These are phyloP conservation scores for Trichoderma sp. DNA, from an alignment of 2,329 filamentous ascomycete species.

Conservation along the genomic window DNA sequence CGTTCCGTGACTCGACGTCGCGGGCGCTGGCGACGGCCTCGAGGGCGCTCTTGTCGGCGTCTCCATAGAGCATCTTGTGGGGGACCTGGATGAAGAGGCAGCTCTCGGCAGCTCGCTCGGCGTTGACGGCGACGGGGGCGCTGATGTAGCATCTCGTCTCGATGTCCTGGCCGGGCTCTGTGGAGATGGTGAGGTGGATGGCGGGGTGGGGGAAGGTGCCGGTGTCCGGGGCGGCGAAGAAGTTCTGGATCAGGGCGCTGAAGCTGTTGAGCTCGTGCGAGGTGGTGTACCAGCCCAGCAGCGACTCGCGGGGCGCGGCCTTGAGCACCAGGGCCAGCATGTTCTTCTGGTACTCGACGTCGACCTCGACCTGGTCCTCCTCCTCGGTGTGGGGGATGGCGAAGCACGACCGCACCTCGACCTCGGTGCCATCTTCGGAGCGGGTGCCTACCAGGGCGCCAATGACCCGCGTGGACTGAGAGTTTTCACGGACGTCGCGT, in stretches of 20 bases:
- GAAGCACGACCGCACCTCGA: constrained; percentile 95
- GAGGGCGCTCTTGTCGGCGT: constrained; percentile 67
- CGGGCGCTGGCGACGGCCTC: constrained; percentile 84
- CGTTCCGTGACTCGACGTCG: constrained; percentile 73
- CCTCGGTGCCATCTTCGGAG: constrained; percentile 94
- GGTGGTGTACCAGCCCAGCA: constrained; percentile 98
- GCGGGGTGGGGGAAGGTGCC: constrained; percentile 98
- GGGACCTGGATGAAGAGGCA: constrained; percentile 98
- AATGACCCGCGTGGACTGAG: constrained; percentile 93
- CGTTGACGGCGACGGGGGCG: constrained; percentile 90
- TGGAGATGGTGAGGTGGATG: constrained; percentile 93
- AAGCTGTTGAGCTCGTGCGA: constrained; percentile 97
- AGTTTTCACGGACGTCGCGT: constrained; percentile 68
- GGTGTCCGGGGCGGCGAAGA: constrained; percentile 95
- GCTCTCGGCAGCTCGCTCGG: constrained; percentile 92
- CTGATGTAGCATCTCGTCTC: constrained; percentile 94
- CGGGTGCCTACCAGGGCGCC: constrained; percentile 91
- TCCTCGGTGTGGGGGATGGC: constrained; percentile 98
- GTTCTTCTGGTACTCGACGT: constrained; percentile 99
- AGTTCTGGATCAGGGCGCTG: constrained; percentile 96
- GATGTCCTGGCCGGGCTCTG: constrained; percentile 84
- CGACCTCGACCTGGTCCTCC: constrained; percentile 97
- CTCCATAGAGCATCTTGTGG: constrained; percentile 88
- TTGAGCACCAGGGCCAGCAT: constrained; percentile 96
- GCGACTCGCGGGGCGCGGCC: constrained; percentile 88